Evolutionary conservation across 495 filamentous ascomycete genomes (phyloP), one percentile per base, ranked within the genome.

Genomic region (Pyrenula massariospora): DNA sequence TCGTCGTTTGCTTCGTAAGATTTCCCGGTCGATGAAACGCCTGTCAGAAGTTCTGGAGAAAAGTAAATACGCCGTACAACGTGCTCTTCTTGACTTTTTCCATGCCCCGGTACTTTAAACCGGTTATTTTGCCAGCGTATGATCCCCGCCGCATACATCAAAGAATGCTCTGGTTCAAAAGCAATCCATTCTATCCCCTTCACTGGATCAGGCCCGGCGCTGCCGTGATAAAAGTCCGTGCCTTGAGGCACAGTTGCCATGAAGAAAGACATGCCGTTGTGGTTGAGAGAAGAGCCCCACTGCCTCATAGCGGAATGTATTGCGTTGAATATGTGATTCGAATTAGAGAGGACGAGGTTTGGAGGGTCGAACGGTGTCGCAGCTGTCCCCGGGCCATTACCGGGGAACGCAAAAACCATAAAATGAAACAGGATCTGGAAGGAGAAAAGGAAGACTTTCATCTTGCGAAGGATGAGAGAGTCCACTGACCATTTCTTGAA

Each of bases 191-290:
- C 83, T 0, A 74, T 76, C 0, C 73, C 76, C 3, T 67, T 69
- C 0, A 84, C 71, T 0, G 72, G 66, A 10, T 68, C 63, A 0
- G 62, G 52, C 1, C 31, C 62, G 12, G 58, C 55, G 3, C 72
- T 76, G 12, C 84, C 84, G 61, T 88, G 84, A 62, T 86, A 84
- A 1, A 88, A 65, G n/a, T 77, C 69, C 0, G 80, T 81, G 12
- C 79, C 80, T 1, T 65, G 69, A 0, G 84, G 82, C 1, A 88
- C 74, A 0, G 69, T 73, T 2, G 72, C 84, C 0, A 80, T 68
- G 62, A 84, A 84, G 62, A 84, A 70, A 0, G 83, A 85, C 70
- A 86, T 81, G 54, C 84, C 84, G 63, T 87, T 88, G 60, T 88
- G 84, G 50, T 86, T 72, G 2, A 85, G 63, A 0, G 82, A 83